These are phyloP conservation scores for Phytopythium delawarense DNA, from an alignment of 352 stramenopile genomes.

Conservation along the genomic window DNA sequence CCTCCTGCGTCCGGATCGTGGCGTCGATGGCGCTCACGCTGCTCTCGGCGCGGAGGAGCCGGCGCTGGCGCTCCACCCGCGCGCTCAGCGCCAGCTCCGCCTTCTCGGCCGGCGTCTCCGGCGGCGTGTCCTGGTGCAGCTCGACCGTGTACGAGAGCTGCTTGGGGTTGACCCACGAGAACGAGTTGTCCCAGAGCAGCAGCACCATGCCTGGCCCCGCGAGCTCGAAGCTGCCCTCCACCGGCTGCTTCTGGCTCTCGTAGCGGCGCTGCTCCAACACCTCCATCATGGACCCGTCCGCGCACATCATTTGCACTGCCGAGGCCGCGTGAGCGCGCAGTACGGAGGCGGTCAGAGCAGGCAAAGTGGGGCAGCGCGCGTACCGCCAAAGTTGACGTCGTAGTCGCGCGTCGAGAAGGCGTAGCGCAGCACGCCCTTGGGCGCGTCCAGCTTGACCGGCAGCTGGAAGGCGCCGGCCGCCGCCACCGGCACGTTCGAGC, in stretches of 20 bases:
- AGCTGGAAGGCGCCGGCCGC: constrained; percentile 61
- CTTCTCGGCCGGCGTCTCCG: constrained; percentile 32
- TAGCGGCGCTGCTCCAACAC: constrained; percentile 52
- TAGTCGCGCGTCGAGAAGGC: constrained; percentile 69
- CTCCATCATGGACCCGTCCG: constrained; percentile 48
- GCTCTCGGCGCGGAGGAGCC: constrained; percentile 27
- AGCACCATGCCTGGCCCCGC: constrained; percentile 53
- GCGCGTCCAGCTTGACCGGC: constrained; percentile 66
- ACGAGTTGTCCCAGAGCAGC: constrained; percentile 79
- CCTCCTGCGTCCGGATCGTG: constrained; percentile 37
- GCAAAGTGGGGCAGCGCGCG: background rate
- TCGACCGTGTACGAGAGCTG: constrained; percentile 72
- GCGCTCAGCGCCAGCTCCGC: constrained; percentile 42
- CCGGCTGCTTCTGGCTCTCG: constrained; percentile 53
- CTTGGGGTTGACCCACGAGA: constrained; percentile 79
- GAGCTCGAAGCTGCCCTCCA: constrained; percentile 40
- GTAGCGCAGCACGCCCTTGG: constrained; percentile 52
- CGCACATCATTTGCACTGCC: constrained; percentile 58
- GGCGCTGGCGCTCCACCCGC: constrained; percentile 38
- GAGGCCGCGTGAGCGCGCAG: too few relatives aligned
- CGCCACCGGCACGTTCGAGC: constrained; percentile 65
- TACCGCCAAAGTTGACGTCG: constrained; percentile 61
- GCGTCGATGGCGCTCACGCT: constrained; percentile 37
- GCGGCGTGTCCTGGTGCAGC: constrained; percentile 51
- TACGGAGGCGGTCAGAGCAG: too few relatives aligned